Conservation (phyloP, 208 protist species). For the Tritrichomonas foetus region DNA sequence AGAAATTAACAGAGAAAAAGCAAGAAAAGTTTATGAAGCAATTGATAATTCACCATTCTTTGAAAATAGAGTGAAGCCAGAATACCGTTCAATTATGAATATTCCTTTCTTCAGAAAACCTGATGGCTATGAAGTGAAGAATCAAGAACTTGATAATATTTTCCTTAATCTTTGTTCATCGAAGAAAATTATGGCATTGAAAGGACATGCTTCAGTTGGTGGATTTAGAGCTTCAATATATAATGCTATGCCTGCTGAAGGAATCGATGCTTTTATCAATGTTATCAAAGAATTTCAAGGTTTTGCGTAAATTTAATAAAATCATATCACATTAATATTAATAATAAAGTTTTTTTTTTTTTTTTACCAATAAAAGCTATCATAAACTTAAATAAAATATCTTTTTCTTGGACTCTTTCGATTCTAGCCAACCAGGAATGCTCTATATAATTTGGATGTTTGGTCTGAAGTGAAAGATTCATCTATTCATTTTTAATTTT, state of each 20-base stretch:
- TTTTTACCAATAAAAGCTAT: too few relatives aligned
- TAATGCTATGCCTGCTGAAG: constrained; percentile 3
- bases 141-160: background rate
- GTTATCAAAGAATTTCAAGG: background rate
- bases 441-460: too few relatives aligned
- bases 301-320: background rate
- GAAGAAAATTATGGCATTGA: background rate
- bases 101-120: constrained; percentile 25
- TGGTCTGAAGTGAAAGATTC: too few relatives aligned
- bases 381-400: too few relatives aligned
- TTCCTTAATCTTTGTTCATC: background rate
- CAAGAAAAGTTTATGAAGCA: constrained; percentile 19
- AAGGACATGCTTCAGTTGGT: background rate
- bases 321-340: too few relatives aligned
- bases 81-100: background rate
- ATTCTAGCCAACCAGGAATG: too few relatives aligned
- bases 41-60: background rate
- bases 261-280: background rate
- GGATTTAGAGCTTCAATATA: constrained; percentile 4
- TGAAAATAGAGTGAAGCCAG: background rate
- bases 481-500: too few relatives aligned
- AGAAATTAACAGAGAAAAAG: constrained; percentile 5
- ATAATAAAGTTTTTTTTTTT: too few relatives aligned
- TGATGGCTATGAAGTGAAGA: background rate
- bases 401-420: too few relatives aligned